These are phyloP conservation scores for Penicillium psychrosexuale DNA, from an alignment of 2,329 filamentous ascomycete species.

Conservation along the genomic window DNA sequence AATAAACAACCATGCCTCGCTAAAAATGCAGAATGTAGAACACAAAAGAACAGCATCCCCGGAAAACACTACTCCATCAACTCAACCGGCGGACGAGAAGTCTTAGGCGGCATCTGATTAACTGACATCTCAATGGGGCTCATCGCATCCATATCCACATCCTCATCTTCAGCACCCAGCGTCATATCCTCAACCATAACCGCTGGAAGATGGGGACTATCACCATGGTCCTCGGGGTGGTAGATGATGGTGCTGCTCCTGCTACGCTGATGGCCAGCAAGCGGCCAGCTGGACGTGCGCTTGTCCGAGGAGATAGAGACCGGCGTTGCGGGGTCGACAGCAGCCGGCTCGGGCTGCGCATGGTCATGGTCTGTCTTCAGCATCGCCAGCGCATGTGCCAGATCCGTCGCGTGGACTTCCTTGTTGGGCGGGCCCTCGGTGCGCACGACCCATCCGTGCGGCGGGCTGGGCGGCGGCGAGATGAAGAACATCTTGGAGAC, in stretches of 20 bases:
- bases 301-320: conserved; percentile 36
- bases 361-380: conserved; percentile 40
- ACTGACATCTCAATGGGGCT: conserved; percentile 44
- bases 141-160: conserved; percentile 46
- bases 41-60: background rate
- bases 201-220: conserved; percentile 57
- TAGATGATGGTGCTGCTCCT: conserved; percentile 61
- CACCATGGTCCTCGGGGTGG: conserved; percentile 60
- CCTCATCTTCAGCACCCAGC: conserved; percentile 40
- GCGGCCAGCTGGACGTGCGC: conserved; percentile 33
- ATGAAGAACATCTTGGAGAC: conserved; percentile 65
- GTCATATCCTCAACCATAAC: conserved; percentile 64
- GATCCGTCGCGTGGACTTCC: conserved; percentile 61
- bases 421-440: conserved; percentile 64
- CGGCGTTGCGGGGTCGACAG: conserved; percentile 33
- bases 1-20: conserved; percentile 15
- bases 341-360: conserved; percentile 4
- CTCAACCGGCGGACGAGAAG: conserved; percentile 55
- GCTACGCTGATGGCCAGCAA: conserved; percentile 36
- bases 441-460: conserved; percentile 63
- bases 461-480: conserved; percentile 60
- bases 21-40: conserved; percentile 12
- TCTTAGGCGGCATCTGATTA: conserved; percentile 50
- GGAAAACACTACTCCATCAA: conserved; percentile 46
- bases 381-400: conserved; percentile 55